phyloP scores from a whole-genome alignment of 371 early-diverging fungal species.

The Choanephora cucurbitarum region DNA sequence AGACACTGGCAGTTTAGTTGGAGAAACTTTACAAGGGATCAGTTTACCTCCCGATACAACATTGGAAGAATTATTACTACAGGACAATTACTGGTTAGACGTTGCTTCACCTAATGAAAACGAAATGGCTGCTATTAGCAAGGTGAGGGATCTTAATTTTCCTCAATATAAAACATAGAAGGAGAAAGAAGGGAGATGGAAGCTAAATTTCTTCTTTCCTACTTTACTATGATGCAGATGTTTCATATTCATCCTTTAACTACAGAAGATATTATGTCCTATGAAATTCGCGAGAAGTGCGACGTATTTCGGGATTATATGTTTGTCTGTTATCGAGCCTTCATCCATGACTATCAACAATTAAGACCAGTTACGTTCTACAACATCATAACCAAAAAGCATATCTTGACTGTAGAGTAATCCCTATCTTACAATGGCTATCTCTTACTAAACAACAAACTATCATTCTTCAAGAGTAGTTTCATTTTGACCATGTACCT shows the following conservation, averaged over 20 bases:
- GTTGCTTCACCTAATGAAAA: conserved; percentile 74
- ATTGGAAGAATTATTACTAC: conserved; percentile 48
- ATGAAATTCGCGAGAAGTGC: conserved; percentile 90
- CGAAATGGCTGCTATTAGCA: conserved; percentile 76
- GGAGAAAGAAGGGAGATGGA: background rate
- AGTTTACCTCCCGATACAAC: conserved; percentile 20
- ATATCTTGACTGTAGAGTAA: conserved; percentile 51
- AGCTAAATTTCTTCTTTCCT: background rate
- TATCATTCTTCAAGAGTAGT: conserved; percentile 24
- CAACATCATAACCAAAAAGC: conserved; percentile 70
- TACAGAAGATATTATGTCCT: conserved; percentile 85
- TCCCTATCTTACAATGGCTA: background rate
- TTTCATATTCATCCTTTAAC: conserved; percentile 82
- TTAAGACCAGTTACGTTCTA: conserved; percentile 79
- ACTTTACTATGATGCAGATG: no score
- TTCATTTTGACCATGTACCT: conserved; percentile 58
- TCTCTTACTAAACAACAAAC: no score
- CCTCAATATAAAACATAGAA: no score
- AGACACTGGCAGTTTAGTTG: conserved; percentile 37
- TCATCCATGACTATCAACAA: conserved; percentile 63
- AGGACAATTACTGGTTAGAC: conserved; percentile 88
- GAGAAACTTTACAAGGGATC: conserved; percentile 23
- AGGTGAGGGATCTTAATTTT: conserved; percentile 33
- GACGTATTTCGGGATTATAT: conserved; percentile 87
- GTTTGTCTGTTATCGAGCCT: conserved; percentile 84